Evolutionary conservation across 495 filamentous ascomycete genomes (phyloP).

Genomic region (Ascodesmis nigricans): DNA sequence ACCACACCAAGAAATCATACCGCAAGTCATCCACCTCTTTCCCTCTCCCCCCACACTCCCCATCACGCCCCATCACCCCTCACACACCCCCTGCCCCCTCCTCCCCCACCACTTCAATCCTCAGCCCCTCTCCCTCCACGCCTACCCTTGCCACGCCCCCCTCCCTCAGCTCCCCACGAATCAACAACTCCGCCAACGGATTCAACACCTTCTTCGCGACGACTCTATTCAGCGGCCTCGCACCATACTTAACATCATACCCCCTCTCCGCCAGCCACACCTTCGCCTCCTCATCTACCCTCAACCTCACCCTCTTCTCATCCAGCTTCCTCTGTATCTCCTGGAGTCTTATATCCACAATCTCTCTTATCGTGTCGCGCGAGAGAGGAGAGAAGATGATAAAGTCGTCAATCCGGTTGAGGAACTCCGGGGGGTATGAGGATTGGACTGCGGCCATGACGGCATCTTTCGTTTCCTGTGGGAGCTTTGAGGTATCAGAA

Average conservation of each 20-base stretch:
- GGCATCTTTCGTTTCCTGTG: slow-evolving; percentile 40
- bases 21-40: no score
- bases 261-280: slow-evolving; percentile 71
- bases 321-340: slow-evolving; percentile 70
- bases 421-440: slow-evolving; percentile 75
- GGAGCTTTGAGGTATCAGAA: no score
- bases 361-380: slow-evolving; percentile 56
- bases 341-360: slow-evolving; percentile 73
- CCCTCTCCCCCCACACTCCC: background rate
- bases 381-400: slow-evolving; percentile 82
- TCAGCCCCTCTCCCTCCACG: slow-evolving; percentile 34
- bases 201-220: slow-evolving; percentile 80
- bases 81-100: background rate
- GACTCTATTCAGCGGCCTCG: slow-evolving; percentile 76
- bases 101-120: slow-evolving; percentile 26
- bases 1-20: no score
- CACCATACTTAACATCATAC: slow-evolving; percentile 80
- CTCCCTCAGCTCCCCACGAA: slow-evolving; percentile 54
- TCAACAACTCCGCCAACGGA: slow-evolving; percentile 71
- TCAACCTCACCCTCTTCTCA: slow-evolving; percentile 59
- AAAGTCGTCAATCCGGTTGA: slow-evolving; percentile 92
- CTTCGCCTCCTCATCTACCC: slow-evolving; percentile 47
- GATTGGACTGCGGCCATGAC: slow-evolving; percentile 74
- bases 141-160: slow-evolving; percentile 50
- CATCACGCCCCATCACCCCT: background rate